Evolutionary conservation across 1,284 basidiomycete species (phyloP).

Genomic region (Naganishia albida): DNA sequence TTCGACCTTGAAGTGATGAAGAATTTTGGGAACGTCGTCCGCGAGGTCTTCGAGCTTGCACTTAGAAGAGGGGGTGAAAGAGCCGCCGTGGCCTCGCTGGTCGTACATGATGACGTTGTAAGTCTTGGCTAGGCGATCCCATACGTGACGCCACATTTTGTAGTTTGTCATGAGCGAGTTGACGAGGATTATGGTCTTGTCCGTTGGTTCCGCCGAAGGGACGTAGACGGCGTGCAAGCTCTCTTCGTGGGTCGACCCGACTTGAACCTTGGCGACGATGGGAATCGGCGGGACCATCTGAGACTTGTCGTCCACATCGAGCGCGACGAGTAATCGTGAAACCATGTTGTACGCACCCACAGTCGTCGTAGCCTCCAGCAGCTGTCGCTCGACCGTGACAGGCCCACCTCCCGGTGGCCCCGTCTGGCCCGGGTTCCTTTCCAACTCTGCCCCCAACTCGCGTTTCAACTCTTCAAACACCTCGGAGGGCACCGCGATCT

Average conservation of each 20-base stretch:
- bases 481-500: constrained; percentile 44
- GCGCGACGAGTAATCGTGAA: constrained; percentile 53
- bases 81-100: constrained; percentile 55
- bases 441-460: constrained; percentile 40
- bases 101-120: constrained; percentile 56
- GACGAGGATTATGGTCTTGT: constrained; percentile 52
- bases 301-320: constrained; percentile 53
- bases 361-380: constrained; percentile 53
- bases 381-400: constrained; percentile 40
- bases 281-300: constrained; percentile 46
- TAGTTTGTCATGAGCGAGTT: constrained; percentile 56
- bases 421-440: constrained; percentile 37
- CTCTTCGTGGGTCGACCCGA: constrained; percentile 36
- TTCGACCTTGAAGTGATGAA: constrained; percentile 46
- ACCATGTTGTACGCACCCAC: constrained; percentile 56
- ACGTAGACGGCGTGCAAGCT: constrained; percentile 26
- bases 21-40: constrained; percentile 51
- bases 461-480: constrained; percentile 41
- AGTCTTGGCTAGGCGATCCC: constrained; percentile 25
- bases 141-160: constrained; percentile 49
- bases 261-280: constrained; percentile 35
- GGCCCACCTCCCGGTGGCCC: constrained; percentile 5
- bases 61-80: constrained; percentile 45
- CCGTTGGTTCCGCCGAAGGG: constrained; percentile 34
- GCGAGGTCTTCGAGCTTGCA: constrained; percentile 52